Evolutionary conservation across 805 yeast species (phyloP).

Genomic region (Priceomyces melissophilus): DNA sequence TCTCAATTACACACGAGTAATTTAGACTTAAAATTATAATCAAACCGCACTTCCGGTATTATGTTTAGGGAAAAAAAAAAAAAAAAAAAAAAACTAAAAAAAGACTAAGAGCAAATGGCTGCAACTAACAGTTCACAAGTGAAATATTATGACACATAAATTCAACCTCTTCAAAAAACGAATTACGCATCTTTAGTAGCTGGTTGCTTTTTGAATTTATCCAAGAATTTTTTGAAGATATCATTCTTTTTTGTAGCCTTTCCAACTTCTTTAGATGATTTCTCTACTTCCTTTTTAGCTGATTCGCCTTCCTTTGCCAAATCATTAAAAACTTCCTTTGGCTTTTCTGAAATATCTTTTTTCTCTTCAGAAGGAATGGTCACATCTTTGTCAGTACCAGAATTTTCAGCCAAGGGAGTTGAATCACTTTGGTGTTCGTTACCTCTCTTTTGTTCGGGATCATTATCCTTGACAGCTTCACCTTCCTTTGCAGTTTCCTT

Average conservation of each 20-base stretch:
- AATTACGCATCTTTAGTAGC: slow-evolving; percentile 9
- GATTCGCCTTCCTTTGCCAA: slow-evolving; percentile 8
- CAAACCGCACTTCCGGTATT: no score
- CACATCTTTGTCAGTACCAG: slow-evolving; percentile 6
- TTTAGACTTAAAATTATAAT: no score
- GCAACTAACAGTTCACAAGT: no score
- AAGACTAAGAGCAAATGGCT: no score
- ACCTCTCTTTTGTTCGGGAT: slow-evolving; percentile 8
- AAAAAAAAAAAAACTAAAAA: no score
- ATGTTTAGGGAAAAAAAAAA: no score
- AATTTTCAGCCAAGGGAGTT: slow-evolving; percentile 6
- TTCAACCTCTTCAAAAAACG: no score
- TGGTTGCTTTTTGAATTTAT: slow-evolving; percentile 32
- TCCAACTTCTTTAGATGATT: slow-evolving; percentile 22
- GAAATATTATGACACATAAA: no score
- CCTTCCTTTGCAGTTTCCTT: slow-evolving; percentile 1
- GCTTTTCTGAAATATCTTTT: slow-evolving; percentile 7
- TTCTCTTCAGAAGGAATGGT: slow-evolving; percentile 13
- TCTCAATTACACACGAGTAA: no score
- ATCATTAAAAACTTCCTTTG: slow-evolving; percentile 2
- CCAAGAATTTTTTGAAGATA: slow-evolving; percentile 33
- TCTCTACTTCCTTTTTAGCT: slow-evolving; percentile 29
- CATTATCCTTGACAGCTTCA: slow-evolving; percentile 6
- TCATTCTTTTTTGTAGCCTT: slow-evolving; percentile 37
- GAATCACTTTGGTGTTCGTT: slow-evolving; percentile 7